Evolutionary conservation across 2,329 filamentous ascomycete genomes (phyloP).

Genomic region (Cordyceps tenuipes): DNA sequence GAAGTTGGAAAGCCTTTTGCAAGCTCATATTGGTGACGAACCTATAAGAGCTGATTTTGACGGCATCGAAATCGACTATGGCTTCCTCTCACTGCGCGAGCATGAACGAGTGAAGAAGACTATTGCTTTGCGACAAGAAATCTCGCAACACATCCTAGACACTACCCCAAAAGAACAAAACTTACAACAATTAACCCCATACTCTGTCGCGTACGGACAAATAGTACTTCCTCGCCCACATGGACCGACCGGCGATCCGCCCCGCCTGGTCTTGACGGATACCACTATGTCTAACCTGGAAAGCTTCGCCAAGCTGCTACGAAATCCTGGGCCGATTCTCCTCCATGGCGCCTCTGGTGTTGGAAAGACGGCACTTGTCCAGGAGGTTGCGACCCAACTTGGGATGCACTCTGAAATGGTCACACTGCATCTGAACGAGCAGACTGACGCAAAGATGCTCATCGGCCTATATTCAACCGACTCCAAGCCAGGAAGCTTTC

Average conservation of each 20-base stretch:
- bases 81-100: slow-evolving; percentile 57
- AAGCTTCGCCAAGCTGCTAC: slow-evolving; percentile 58
- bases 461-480: slow-evolving; percentile 91
- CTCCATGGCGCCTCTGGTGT: slow-evolving; percentile 76
- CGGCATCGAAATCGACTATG: slow-evolving; percentile 66
- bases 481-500: slow-evolving; percentile 77
- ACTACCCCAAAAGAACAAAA: not conserved
- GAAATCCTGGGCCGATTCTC: slow-evolving; percentile 62
- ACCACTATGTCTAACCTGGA: slow-evolving; percentile 69
- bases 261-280: slow-evolving; percentile 56
- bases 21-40: slow-evolving; percentile 53
- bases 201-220: slow-evolving; percentile 57
- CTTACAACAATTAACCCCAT: slow-evolving; percentile 44
- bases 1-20: slow-evolving; percentile 64
- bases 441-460: slow-evolving; percentile 94
- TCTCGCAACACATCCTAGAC: slow-evolving; percentile 19
- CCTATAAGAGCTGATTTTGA: slow-evolving; percentile 66
- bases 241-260: slow-evolving; percentile 36
- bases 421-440: slow-evolving; percentile 92
- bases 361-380: slow-evolving; percentile 82
- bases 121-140: slow-evolving; percentile 32
- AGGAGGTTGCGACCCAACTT: slow-evolving; percentile 71
- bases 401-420: slow-evolving; percentile 77
- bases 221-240: slow-evolving; percentile 59
- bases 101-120: slow-evolving; percentile 42